phyloP scores from a whole-genome alignment of 2,329 filamentous ascomycete genomes.

The Colletotrichum sp. region DNA sequence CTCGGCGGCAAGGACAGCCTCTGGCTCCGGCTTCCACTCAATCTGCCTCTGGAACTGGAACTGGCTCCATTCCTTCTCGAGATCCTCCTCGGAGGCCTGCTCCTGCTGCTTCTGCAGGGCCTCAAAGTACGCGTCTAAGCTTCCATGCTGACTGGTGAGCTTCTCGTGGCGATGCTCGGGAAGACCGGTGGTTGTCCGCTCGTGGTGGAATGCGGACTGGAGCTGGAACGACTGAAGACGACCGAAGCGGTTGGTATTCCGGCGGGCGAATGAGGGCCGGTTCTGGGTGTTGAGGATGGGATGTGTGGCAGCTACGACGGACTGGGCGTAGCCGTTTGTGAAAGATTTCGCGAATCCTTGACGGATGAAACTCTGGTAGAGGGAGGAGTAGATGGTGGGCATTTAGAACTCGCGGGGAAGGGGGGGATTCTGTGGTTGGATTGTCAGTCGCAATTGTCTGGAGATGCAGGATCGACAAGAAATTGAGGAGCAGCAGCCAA shows the following conservation, averaged over 20 bases:
- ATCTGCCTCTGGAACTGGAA: constrained; percentile 89
- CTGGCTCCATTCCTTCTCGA: constrained; percentile 87
- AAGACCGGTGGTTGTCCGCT: constrained; percentile 57
- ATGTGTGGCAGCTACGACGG: constrained; percentile 93
- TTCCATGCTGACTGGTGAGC: constrained; percentile 56
- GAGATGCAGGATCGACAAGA: constrained; percentile 2
- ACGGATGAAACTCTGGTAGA: constrained; percentile 87
- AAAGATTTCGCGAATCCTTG: constrained; percentile 97
- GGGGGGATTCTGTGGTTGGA: constrained; percentile 52
- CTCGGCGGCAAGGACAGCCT: constrained; percentile 65
- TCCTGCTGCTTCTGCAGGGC: constrained; percentile 83
- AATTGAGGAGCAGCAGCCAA: background rate
- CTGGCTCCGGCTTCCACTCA: constrained; percentile 78
- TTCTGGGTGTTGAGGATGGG: constrained; percentile 77
- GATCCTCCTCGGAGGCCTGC: constrained; percentile 56
- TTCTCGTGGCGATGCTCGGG: constrained; percentile 63
- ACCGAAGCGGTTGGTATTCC: constrained; percentile 59
- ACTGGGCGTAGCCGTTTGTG: constrained; percentile 97
- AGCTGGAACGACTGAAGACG: constrained; percentile 66
- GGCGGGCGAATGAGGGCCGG: constrained; percentile 66
- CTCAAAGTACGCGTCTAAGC: constrained; percentile 89
- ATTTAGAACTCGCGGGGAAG: constrained; percentile 84
- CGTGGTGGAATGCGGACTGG: constrained; percentile 75
- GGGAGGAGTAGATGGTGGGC: constrained; percentile 73
- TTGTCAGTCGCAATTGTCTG: constrained; percentile 27